Evolutionary conservation across 805 yeast genomes (phyloP), one percentile per base, ranked within the genome.

Genomic region (Barnettozyma botsteinii): DNA sequence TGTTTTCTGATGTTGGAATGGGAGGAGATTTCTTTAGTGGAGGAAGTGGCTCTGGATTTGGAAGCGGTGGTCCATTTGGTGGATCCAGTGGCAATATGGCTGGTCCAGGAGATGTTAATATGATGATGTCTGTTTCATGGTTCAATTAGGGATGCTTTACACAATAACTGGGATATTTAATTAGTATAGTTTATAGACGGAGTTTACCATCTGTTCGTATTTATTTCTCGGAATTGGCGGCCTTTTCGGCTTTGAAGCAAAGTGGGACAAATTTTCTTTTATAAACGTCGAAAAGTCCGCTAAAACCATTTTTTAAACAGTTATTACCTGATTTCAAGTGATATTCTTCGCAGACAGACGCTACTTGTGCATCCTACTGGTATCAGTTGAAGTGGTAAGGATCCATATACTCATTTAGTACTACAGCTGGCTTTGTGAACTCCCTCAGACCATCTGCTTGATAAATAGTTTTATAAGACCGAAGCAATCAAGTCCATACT

Each of bases 91-190:
- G 31, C 2, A 36, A 40, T 18, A 23, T 26, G 15, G 36, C 22
- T 10, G 45, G 38, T 7, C 33, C 47, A 6, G 33, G 35, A 34
- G 59, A 52, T 26, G 38, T 48, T 13, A 43, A 46, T 19, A 36
- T 30, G 11, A 35, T 53, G 52, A 40, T 53, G 46, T 39, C 42
- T 11, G 51, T 49, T 3, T 47, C 45, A n/a, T 55, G 59, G 59
- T 53, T 53, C 32, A 46, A 34, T 33, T 51, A 37, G 31, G 14
- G 12, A 18, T 29, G n/a, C n/a, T n/a, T n/a, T n/a, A n/a, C n/a
- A n/a, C n/a, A n/a, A n/a, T n/a, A n/a, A n/a, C n/a, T n/a, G n/a
- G n/a, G n/a, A n/a, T n/a, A n/a, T 7, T 9, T 17, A 14, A 5
- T 29, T 29, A 21, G 23, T 21, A 12, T 5, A 11, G 19, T 27